A percentile compares a stretch with the other conserved stretches of the same genome.
Evolutionary conservation across 768 basidiomycete species (phyloP).

Genomic region (Sporobolomyces phaffii): DNA sequence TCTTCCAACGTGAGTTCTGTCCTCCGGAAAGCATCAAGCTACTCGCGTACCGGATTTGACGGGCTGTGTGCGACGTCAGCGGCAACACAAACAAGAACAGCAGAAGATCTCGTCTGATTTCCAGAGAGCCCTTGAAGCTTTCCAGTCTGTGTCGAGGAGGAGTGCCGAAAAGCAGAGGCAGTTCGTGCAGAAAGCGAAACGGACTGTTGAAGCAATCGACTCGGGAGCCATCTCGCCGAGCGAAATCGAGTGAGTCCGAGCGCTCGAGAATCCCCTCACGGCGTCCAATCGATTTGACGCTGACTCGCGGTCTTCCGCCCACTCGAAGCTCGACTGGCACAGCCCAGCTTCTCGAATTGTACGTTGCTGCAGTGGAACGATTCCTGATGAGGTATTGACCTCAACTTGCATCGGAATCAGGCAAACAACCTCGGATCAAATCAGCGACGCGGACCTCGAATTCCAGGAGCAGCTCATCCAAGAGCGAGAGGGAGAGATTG

Average conservation of each 20-base stretch:
- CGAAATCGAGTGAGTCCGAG: not conserved
- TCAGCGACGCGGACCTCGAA: slow-evolving; percentile 60
- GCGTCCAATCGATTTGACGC: too few species aligned
- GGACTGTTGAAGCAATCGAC: slow-evolving; percentile 60
- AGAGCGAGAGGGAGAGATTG: slow-evolving; percentile 88
- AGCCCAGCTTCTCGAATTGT: slow-evolving; percentile 39
- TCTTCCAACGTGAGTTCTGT: slow-evolving; percentile 17
- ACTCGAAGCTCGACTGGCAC: not conserved
- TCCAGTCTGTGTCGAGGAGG: slow-evolving; percentile 83
- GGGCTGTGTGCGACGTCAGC: slow-evolving; percentile 4
- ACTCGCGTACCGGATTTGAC: not conserved
- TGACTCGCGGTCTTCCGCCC: too few species aligned
- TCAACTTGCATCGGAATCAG: not conserved
- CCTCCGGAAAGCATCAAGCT: slow-evolving; percentile 52
- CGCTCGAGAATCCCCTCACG: not conserved
- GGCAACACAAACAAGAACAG: slow-evolving; percentile 67
- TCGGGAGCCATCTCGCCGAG: not conserved
- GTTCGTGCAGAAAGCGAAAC: slow-evolving; percentile 77
- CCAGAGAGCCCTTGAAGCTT: slow-evolving; percentile 78
- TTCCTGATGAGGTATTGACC: not conserved
- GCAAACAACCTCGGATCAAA: slow-evolving; percentile 36
- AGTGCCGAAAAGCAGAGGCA: slow-evolving; percentile 84
- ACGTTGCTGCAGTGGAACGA: not conserved
- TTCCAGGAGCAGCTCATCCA: slow-evolving; percentile 92
- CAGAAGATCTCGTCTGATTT: slow-evolving; percentile 92